Conservation (phyloP, 345 rosid species). For the Euclidium syriacum region DNA sequence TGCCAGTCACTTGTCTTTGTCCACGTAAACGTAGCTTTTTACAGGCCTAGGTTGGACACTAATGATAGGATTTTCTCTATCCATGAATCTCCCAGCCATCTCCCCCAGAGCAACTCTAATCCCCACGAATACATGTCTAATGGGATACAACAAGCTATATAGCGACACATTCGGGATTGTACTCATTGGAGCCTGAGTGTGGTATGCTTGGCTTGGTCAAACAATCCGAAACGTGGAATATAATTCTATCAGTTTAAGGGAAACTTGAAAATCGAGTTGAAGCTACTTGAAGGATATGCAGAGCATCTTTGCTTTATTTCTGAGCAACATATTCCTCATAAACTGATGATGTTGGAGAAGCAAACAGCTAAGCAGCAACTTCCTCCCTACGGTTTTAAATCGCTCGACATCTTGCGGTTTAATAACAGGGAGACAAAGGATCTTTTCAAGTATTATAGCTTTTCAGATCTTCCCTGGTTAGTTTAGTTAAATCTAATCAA, state of each 20-base stretch:
- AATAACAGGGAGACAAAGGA: background rate
- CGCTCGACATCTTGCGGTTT: background rate
- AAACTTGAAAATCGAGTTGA: background rate
- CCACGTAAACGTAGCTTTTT: too few species aligned
- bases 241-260: background rate
- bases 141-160: too few species aligned
- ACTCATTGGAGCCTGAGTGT: too few species aligned
- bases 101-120: background rate
- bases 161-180: too few species aligned
- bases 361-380: background rate
- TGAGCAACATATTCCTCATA: too few species aligned
- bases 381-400: background rate
- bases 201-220: too few species aligned
- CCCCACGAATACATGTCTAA: too few species aligned
- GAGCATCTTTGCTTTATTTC: background rate
- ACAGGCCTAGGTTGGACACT: background rate
- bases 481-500: constrained; percentile 5
- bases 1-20: background rate
- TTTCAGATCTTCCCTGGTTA: constrained; percentile 1
- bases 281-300: background rate
- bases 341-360: background rate
- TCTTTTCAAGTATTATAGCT: background rate
- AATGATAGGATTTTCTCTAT: background rate
- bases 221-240: too few species aligned
- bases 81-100: background rate